Percentiles rank a stretch among this genome's conserved stretches.
These are phyloP conservation scores for Actinomucor elegans DNA, from an alignment of 371 early-diverging fungal genomes.

Conservation along the genomic window DNA sequence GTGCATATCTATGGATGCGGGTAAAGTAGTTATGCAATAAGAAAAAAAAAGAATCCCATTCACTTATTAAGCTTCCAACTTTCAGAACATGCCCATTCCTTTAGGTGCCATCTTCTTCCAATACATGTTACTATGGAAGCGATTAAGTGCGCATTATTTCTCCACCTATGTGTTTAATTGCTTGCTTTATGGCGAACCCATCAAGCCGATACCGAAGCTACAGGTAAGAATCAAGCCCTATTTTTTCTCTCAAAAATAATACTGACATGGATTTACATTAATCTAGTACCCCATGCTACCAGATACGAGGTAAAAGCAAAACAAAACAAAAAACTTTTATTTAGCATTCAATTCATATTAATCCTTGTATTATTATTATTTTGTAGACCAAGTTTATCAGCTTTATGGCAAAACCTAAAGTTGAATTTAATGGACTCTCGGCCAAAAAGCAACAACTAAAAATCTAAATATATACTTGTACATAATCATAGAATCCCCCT, in stretches of 20 bases:
- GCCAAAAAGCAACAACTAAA: background rate
- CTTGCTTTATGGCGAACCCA: constrained; percentile 61
- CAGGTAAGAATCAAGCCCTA: constrained; percentile 33
- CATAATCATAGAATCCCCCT: too few relatives aligned
- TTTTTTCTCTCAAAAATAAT: constrained; percentile 2
- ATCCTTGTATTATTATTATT: background rate
- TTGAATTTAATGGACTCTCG: constrained; percentile 14
- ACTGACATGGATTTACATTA: too few relatives aligned
- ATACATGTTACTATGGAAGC: constrained; percentile 61
- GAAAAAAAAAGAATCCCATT: too few relatives aligned
- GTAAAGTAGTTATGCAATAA: constrained; percentile 8
- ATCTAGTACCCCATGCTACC: constrained; percentile 63
- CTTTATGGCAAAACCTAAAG: constrained; percentile 28
- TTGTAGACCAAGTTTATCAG: constrained; percentile 20
- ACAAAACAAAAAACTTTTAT: too few relatives aligned
- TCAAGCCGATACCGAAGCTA: constrained; percentile 58
- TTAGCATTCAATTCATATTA: too few relatives aligned
- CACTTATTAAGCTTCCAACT: background rate
- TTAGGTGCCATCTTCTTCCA: constrained; percentile 63
- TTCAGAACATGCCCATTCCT: constrained; percentile 58
- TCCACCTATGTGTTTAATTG: constrained; percentile 56
- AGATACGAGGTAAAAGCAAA: constrained; percentile 45
- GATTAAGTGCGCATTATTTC: constrained; percentile 61
- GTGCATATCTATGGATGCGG: constrained; percentile 40
- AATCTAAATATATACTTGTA: background rate